Base-by-base conservation (phyloP, 352 stramenopile species). In the Phytophthora podocarpi region DNA sequence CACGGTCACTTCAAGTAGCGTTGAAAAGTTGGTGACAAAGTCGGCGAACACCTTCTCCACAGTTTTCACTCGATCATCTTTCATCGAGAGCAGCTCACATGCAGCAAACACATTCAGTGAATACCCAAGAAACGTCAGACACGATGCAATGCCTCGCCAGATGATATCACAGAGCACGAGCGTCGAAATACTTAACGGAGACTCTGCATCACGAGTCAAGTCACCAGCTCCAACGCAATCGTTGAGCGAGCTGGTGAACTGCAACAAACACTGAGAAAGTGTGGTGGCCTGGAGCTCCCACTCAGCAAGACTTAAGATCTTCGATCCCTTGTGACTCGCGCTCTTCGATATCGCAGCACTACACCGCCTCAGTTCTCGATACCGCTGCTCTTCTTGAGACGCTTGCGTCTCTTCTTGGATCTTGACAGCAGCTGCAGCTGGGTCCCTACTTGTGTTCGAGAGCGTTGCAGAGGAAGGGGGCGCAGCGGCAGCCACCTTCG, bases 91-190 rank as follows among this genome's bases (percentile, higher is more conserved):
- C 28, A 76, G 23, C 24, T 64, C 43, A 16, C 47, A 59, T 2
- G 16, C 24, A 37, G 37, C 42, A 34, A 72, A 59, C 1, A 64
- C 21, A 12, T 64, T 32, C 27, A 75, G 13, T 8, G 65, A 72
- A 0, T 15, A 31, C 3, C 27, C 11, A 13, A 69, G 40, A 27
- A 63, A 55, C 30, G 48, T 65, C n/a, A 86, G 15, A 34, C 62
- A 65, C 2, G 52, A 71, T 0, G 49, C 54, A 8, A 65, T 52
- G 28, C 34, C 63, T 15, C 72, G 72, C 70, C 70, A 85, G 6
- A 70, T 27, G 15, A 70, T 28, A 56, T 82, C 66, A 63, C 75
- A 85, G 6, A 80, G 13, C n/a, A 64, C 31, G 31, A 78, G 40
- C 10, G 30, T 31, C 11, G 48, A 46, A 18, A 40, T 16, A 11